Conservation (phyloP, 2,329 filamentous ascomycete genomes). For the Hymenoscyphus fructigenus region DNA sequence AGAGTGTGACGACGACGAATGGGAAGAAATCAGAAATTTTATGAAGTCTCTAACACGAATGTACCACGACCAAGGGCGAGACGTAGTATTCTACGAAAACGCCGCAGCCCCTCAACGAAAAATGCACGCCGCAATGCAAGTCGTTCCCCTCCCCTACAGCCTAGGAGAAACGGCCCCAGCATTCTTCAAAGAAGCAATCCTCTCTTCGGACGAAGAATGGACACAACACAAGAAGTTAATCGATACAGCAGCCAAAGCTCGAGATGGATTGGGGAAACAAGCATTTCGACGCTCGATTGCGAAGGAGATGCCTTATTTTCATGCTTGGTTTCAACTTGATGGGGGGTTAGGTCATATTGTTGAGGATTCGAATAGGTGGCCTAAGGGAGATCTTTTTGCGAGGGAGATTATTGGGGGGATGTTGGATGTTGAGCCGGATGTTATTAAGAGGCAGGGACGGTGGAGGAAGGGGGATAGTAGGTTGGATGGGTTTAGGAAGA, state of each 20-base stretch:
- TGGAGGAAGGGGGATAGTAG: slow-evolving; percentile 69
- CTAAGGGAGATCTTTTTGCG: slow-evolving; percentile 87
- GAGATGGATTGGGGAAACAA: slow-evolving; percentile 69
- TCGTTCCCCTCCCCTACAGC: slow-evolving; percentile 83
- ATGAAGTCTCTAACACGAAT: slow-evolving; percentile 95
- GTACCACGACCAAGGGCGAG: slow-evolving; percentile 90
- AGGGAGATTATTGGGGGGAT: slow-evolving; percentile 91
- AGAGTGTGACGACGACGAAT: slow-evolving; percentile 99
- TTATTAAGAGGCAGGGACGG: slow-evolving; percentile 85
- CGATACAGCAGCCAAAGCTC: slow-evolving; percentile 69
- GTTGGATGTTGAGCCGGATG: slow-evolving; percentile 75
- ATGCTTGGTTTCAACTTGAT: slow-evolving; percentile 92
- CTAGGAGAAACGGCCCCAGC: slow-evolving; percentile 90
- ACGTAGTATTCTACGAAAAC: slow-evolving; percentile 97
- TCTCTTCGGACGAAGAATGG: slow-evolving; percentile 89
- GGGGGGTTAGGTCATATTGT: slow-evolving; percentile 91
- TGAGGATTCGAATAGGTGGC: slow-evolving; percentile 83
- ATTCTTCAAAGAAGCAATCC: slow-evolving; percentile 93
- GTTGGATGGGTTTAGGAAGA: slow-evolving; percentile 75
- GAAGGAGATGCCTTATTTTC: slow-evolving; percentile 98
- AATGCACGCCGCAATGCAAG: slow-evolving; percentile 81
- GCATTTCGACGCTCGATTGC: slow-evolving; percentile 82
- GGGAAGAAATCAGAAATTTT: slow-evolving; percentile 98
- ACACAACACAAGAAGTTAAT: slow-evolving; percentile 93
- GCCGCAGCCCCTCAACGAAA: slow-evolving; percentile 77